Base-by-base conservation (phyloP, 2,329 filamentous ascomycete species). In the Calonectria multiphialidica region DNA sequence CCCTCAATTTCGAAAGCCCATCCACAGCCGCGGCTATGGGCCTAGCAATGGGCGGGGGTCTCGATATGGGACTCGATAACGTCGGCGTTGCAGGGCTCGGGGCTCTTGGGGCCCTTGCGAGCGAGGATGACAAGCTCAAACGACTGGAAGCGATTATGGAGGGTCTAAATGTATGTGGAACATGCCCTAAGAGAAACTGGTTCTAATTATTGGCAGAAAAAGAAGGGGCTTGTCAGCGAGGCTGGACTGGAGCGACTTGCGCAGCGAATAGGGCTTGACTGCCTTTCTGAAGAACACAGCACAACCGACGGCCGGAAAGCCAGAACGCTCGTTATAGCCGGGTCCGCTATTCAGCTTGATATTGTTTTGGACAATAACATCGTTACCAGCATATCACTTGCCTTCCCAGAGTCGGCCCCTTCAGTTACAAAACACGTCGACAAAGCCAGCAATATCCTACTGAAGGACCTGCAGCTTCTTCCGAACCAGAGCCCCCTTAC, bases 241-340 rank as follows among this genome's bases (percentile, higher is more conserved):
- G 91, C 93, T 35, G 93, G 93, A 2, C 86, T 97, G n/a, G 91
- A 94, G 81, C 88, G 93, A 66, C 84, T 96, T 35, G 93, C 91
- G 10, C 89, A 90, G 77, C 88, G 90, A 67, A 87, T 93, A 66
- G 93, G 93, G n/a, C 85, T 94, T 45, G 92, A 93, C 72, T 88
- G 87, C 68, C 83, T 93, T 15, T 91, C 90, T 85, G 91, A 93
- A 76, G 86, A 87, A 33, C 80, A 86, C 55, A 86, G 83, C 50
- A 86, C 86, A 35, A 84, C 84, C 21, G 84, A 85, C 33, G 86
- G 87, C 21, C 86, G 85, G 47, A 89, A 88, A 76, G 85, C 86
- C 66, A 88, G 85, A 75, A 90, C 88, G 5, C 82, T 94, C 50
- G 88, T 92, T 53, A 89, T 93, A 68, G 92, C 90, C 5, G 92